Evolutionary conservation across 208 protist species (phyloP).

Genomic region (Acanthamoeba castellanii): DNA sequence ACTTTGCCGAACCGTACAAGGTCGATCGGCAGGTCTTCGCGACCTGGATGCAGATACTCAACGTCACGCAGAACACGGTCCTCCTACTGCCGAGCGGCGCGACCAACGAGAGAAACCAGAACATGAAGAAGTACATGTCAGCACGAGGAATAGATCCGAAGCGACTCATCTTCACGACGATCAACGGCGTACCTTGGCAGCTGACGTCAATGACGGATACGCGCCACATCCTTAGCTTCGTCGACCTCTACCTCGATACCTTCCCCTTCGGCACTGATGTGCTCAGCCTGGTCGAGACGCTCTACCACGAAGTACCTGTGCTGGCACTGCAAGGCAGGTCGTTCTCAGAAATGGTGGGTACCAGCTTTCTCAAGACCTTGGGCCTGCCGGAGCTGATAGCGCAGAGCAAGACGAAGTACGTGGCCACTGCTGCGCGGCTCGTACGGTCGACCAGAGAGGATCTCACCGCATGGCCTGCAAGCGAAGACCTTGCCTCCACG

Average conservation of each 20-base stretch:
- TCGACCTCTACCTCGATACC: neutral
- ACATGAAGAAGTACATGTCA: neutral
- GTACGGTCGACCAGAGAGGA: neutral
- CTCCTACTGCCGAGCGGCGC: neutral
- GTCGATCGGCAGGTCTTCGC: neutral
- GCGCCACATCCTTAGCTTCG: neutral
- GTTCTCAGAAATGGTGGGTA: neutral
- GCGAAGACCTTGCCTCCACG: neutral
- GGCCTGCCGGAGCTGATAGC: neutral
- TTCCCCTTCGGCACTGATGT: neutral
- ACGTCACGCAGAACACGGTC: neutral
- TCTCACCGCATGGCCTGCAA: neutral
- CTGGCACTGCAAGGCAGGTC: neutral
- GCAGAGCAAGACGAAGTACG: neutral
- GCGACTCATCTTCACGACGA: constrained; percentile 1
- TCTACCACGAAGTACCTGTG: neutral
- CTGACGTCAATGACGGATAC: neutral
- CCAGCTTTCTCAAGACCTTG: neutral
- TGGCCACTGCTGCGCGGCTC: neutral
- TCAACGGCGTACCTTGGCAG: neutral
- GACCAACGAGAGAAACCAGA: neutral
- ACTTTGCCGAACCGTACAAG: neutral
- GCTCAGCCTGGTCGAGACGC: neutral
- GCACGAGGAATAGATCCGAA: neutral
- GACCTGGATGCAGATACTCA: neutral